These are phyloP conservation scores for Uronychia binucleata DNA, from an alignment of 73 alveolate species.

Conservation along the genomic window DNA sequence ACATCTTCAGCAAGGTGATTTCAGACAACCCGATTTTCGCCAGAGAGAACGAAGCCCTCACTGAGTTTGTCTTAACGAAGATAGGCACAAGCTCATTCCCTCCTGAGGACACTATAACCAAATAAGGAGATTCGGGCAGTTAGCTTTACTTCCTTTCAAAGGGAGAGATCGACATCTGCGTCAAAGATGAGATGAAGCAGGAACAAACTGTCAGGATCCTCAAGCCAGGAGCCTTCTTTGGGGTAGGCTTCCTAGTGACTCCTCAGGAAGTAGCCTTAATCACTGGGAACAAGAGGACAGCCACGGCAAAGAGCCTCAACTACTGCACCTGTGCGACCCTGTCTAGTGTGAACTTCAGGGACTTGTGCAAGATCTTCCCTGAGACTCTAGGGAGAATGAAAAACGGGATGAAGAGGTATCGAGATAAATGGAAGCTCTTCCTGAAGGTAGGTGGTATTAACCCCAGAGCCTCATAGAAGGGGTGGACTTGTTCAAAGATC, in stretches of 20 bases:
- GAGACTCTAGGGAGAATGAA: conserved; percentile 34
- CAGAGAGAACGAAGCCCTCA: conserved; percentile 11
- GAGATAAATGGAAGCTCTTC: conserved; percentile 29
- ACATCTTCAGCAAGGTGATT: conserved; percentile 41
- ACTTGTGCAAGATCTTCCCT: conserved; percentile 64
- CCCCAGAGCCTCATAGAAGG: background rate
- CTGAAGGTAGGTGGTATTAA: background rate
- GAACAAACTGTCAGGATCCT: conserved; percentile 69
- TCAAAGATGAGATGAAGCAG: conserved; percentile 44
- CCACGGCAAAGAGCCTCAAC: conserved; percentile 87
- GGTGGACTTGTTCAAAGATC: background rate
- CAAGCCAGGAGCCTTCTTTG: conserved; percentile 90
- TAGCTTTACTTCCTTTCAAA: conserved; percentile 51
- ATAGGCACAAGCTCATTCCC: conserved; percentile 14
- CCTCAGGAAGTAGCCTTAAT: conserved; percentile 88
- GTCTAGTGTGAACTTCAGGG: conserved; percentile 65
- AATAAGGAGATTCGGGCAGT: conserved; percentile 50
- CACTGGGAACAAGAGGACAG: conserved; percentile 90
- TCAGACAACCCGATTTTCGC: conserved; percentile 24
- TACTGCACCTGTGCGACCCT: conserved; percentile 86
- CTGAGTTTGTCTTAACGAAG: conserved; percentile 41
- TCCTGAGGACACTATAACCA: conserved; percentile 58
- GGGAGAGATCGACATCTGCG: conserved; percentile 62
- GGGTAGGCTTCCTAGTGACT: conserved; percentile 5
- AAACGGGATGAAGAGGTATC: conserved; percentile 4